Base-by-base conservation (phyloP, 768 basidiomycete species). In the Boletus rubescentipes region DNA sequence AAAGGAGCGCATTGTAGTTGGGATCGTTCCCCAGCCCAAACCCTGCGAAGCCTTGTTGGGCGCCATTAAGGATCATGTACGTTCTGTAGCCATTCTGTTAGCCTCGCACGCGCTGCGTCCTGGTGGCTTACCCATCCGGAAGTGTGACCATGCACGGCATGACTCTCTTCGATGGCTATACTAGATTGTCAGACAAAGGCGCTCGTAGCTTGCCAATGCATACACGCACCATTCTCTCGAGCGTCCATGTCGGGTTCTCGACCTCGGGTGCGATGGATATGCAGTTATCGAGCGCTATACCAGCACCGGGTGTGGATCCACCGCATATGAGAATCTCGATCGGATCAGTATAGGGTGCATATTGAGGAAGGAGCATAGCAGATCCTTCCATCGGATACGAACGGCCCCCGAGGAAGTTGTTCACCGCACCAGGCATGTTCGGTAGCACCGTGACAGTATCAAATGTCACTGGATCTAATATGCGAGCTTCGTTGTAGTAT, bases 401-500 rank as follows among this genome's bases (percentile, higher is more conserved):
- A 30, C 91, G 82, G 29, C 90, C 86, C 12, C 77, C 85, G n/a
- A 82, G 68, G 72, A 85, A 84, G 61, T 86, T 81, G 55, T 82
- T 84, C 42, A 91, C 90, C 0, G 84, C 76, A 0, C 85, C 89
- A 0, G 90, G 89, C 57, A 87, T 83, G 60, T 89, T 89, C 15
- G 90, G 90, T 6, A 91, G 68, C 8, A 73, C 69, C 6, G 69
- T 69, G 49, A 83, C 67, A 0, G 89, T 91, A 20, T 75, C 69
- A 57, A 91, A 89, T 1, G 80, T 87, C 11, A 65, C 73, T 0
- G 86, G 83, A 53, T 91, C 79, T 26, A 91, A 73, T 55, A 91
- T 81, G 15, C 89, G 83, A 1, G 89, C 90, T 67, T 91, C 86
- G 57, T 92, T 91, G 72, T 84, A 91, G 63, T 91, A 91, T 0